Base-by-base conservation (phyloP, 306 rosid genomes). In the Alnus rubra region DNA sequence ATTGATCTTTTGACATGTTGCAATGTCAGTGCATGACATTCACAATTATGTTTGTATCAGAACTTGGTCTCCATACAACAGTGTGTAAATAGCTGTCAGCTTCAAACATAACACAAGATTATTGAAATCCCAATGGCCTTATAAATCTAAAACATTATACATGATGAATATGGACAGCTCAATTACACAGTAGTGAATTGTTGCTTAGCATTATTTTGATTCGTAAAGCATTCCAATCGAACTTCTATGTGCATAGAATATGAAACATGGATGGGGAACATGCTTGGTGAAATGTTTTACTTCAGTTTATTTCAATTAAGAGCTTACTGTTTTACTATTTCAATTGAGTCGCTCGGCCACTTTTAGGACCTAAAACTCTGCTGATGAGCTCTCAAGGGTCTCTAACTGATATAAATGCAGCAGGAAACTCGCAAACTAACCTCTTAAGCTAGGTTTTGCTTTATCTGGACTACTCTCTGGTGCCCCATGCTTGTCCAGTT, bases 401-500 rank as follows among this genome's bases (percentile, higher is more conserved):
- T 14, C 5, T 2, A 33, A 63, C 18, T 37, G 11, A 14, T 65
- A 16, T 37, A 2, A 65, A 37, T 7, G 50, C 9, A 56, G 48
- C 37, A 4, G 60, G 56, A 18, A 58, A 50, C n/a, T 77, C 73
- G 52, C 73, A 78, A 80, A 73, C 89, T 55, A 72, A 92, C 97
- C 97, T 84, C 85, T 45, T 58, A 75, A 75, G 60, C 73, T 81
- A 64, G 84, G 75, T 78, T 85, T 84, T 75, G 79, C 60, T 9
- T 79, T 50, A 54, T 88, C 93, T 3, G 85, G 86, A 88, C 86
- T 87, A 81, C 81, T 77, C 77, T 84, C 76, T 4, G 88, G 89
- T 55, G 94, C 79, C 28, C 56, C 88, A 76, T 90, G 90, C 85
- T 93, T 87, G 33, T 85, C 84, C 69, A 84, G 78, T 76, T 87